These are phyloP conservation scores for Exobasidium cylindrosporum DNA, from an alignment of 1,284 basidiomycete species.

Conservation along the genomic window DNA sequence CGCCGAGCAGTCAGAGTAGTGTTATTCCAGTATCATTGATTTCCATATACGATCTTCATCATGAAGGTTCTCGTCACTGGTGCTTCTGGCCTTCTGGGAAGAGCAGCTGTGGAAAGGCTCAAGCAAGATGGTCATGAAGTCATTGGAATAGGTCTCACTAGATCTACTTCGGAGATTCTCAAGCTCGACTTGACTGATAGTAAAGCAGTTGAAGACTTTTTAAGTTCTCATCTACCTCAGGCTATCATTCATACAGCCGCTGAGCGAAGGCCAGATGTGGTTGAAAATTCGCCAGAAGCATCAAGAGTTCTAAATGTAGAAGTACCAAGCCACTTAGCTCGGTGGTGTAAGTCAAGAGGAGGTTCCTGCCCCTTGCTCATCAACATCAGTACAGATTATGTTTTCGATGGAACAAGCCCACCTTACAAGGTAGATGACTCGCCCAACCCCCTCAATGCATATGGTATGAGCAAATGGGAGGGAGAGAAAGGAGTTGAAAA, in stretches of 20 bases:
- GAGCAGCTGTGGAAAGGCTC: conserved; percentile 54
- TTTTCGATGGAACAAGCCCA: conserved; percentile 55
- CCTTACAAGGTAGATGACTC: conserved; percentile 58
- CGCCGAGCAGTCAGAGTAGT: too few relatives aligned
- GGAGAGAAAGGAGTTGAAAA: conserved; percentile 53
- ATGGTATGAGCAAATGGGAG: conserved; percentile 54
- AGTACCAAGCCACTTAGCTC: conserved; percentile 56
- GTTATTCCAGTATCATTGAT: too few relatives aligned
- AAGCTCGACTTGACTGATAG: conserved; percentile 59
- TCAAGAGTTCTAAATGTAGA: conserved; percentile 59
- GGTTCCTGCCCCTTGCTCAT: conserved; percentile 50
- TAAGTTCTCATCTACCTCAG: conserved; percentile 54
- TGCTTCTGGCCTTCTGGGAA: conserved; percentile 60
- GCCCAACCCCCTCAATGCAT: conserved; percentile 59
- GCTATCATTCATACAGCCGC: conserved; percentile 60
- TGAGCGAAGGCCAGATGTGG: conserved; percentile 57
- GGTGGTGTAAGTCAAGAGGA: conserved; percentile 36
- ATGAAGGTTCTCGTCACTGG: conserved; percentile 57
- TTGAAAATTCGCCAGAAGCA: conserved; percentile 57
- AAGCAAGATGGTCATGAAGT: conserved; percentile 41
- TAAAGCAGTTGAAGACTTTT: conserved; percentile 55
- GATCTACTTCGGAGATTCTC: conserved; percentile 52
- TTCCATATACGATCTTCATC: not conserved
- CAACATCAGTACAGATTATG: conserved; percentile 58
- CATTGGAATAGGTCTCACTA: conserved; percentile 56